phyloP scores from a whole-genome alignment of 2,329 filamentous ascomycete genomes.

The Dissoconium aciculare region DNA sequence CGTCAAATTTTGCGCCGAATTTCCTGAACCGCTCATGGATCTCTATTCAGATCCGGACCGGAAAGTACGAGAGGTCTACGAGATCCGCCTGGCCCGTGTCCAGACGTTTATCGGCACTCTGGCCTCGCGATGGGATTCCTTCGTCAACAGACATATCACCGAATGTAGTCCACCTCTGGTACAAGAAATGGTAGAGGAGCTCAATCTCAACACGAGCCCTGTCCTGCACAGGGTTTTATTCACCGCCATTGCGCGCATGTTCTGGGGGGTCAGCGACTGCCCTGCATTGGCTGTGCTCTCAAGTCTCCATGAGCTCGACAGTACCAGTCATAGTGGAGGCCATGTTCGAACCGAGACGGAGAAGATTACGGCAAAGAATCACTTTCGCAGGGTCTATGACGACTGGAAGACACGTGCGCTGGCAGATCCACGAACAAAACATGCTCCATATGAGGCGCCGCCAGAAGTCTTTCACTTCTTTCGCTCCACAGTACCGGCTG shows the following conservation, averaged over 20 bases:
- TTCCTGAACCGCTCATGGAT: conserved; percentile 36
- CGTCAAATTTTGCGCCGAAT: conserved; percentile 33
- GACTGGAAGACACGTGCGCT: conserved; percentile 6
- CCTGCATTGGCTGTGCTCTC: conserved; percentile 9
- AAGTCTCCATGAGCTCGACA: conserved; percentile 13
- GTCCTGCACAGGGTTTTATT: conserved; percentile 43
- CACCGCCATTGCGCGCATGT: conserved; percentile 32
- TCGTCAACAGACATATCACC: conserved; percentile 12
- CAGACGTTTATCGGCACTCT: conserved; percentile 15
- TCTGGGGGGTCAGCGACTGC: conserved; percentile 24
- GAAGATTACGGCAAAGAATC: conserved; percentile 7
- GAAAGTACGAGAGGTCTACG: conserved; percentile 30
- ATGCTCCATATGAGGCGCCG: too few species aligned
- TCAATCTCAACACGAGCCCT: conserved; percentile 35
- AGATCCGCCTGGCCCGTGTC: conserved; percentile 14
- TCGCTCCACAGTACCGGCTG: too few species aligned
- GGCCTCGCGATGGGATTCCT: conserved; percentile 10
- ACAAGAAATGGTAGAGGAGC: conserved; percentile 37
- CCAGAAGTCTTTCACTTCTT: too few species aligned
- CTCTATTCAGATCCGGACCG: conserved; percentile 10
- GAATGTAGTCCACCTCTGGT: conserved; percentile 41
- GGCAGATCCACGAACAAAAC: too few species aligned
- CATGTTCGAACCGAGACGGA: too few species aligned
- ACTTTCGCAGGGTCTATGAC: conserved; percentile 6
- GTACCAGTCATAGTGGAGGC: conserved; percentile 10